A percentile compares a stretch with the other conserved stretches of the same genome.
Conservation (phyloP, 2,329 filamentous ascomycete species). For the Trichophyton mentagrophytes region DNA sequence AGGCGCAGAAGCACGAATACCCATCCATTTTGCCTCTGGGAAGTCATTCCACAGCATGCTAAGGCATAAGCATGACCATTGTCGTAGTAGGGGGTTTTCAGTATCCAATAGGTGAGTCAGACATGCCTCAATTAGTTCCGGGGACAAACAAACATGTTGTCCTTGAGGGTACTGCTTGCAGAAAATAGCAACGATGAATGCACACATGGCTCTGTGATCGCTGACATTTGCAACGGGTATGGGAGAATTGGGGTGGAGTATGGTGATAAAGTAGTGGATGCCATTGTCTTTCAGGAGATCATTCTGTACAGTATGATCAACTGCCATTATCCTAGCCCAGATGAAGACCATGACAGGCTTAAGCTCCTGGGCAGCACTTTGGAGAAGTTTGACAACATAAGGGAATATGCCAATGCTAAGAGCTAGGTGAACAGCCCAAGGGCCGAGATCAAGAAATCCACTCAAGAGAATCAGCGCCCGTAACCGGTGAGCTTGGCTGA, state of each 20-base stretch:
- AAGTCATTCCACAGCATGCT: constrained; percentile 90
- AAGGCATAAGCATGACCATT: constrained; percentile 92
- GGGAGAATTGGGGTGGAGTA: constrained; percentile 69
- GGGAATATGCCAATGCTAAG: constrained; percentile 97
- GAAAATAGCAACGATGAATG: constrained; percentile 93
- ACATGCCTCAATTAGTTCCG: constrained; percentile 81
- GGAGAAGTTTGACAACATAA: constrained; percentile 91
- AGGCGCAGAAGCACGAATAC: constrained; percentile 78
- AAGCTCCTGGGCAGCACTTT: constrained; percentile 85
- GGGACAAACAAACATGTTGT: constrained; percentile 79
- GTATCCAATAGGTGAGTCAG: constrained; percentile 70
- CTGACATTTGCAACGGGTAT: constrained; percentile 78
- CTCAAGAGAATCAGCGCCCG: constrained; percentile 82
- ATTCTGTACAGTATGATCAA: constrained; percentile 84
- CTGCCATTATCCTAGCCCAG: constrained; percentile 89
- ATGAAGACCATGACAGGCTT: constrained; percentile 99
- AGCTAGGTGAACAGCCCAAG: constrained; percentile 96
- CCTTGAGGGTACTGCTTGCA: constrained; percentile 91
- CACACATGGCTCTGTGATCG: constrained; percentile 97
- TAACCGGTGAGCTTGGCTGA: constrained; percentile 89
- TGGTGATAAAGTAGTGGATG: constrained; percentile 91
- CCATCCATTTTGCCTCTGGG: constrained; percentile 87
- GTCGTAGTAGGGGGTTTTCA: constrained; percentile 75
- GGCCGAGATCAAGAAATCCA: constrained; percentile 85
- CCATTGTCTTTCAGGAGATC: constrained; percentile 95